phyloP scores from a whole-genome alignment of 805 yeast genomes.

The Candida vaughaniae region DNA sequence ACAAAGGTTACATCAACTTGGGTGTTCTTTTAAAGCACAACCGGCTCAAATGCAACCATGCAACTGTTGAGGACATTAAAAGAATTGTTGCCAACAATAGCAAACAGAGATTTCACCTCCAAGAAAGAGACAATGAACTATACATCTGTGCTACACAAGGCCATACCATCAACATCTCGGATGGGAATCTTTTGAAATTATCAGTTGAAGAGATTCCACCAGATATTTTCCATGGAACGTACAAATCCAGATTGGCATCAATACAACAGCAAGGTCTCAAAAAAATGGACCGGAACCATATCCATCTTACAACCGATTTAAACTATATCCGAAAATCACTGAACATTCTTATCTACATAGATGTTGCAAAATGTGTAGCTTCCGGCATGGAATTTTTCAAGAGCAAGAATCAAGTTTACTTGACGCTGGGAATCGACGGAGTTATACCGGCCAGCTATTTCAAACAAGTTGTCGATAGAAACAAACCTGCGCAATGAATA shows the following conservation, averaged over 20 bases:
- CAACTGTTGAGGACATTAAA: constrained; percentile 57
- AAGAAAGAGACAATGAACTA: constrained; percentile 21
- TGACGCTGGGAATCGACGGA: constrained; percentile 13
- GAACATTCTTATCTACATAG: constrained; percentile 61
- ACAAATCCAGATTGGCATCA: constrained; percentile 48
- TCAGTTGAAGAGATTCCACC: constrained; percentile 48
- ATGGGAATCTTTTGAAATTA: constrained; percentile 38
- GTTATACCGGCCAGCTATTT: constrained; percentile 5
- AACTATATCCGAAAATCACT: constrained; percentile 73
- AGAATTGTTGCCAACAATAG: constrained; percentile 63
- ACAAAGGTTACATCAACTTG: constrained; percentile 64
- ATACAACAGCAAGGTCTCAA: constrained; percentile 40
- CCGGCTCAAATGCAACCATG: constrained; percentile 54
- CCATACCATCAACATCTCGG: constrained; percentile 60
- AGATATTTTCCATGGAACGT: constrained; percentile 80
- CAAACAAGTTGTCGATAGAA: not conserved
- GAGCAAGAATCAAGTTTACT: constrained; percentile 67
- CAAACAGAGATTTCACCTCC: constrained; percentile 68
- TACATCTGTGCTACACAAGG: constrained; percentile 90
- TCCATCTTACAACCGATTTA: constrained; percentile 74
- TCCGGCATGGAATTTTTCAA: constrained; percentile 51
- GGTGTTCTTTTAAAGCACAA: constrained; percentile 53
- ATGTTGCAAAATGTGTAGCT: constrained; percentile 47
- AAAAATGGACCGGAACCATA: constrained; percentile 75
- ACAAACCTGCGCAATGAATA: too few species aligned